phyloP scores from a whole-genome alignment of 352 stramenopile species.

The Phytophthora sp. region DNA sequence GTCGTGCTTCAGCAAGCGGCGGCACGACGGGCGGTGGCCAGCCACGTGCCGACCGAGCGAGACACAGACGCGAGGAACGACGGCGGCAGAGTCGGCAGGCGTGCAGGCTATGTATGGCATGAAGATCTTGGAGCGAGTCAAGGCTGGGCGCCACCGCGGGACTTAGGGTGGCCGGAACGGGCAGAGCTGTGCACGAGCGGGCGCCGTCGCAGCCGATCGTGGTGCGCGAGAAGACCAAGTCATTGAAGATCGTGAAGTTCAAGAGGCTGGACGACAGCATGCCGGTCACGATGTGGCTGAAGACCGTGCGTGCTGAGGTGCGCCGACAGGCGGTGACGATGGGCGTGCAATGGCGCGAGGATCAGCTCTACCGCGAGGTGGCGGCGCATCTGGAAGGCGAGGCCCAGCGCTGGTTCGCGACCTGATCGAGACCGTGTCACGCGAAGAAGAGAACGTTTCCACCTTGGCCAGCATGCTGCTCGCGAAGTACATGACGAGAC shows the following conservation, averaged over 20 bases:
- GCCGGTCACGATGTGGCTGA: conserved; percentile 12
- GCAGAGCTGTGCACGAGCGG: too few species aligned
- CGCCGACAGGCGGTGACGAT: neutral
- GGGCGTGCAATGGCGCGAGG: neutral
- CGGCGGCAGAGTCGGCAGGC: too few species aligned
- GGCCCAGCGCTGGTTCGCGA: conserved; percentile 14
- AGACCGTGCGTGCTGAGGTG: neutral
- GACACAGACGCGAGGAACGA: too few species aligned
- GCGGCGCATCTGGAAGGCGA: conserved; percentile 7
- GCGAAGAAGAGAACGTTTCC: neutral
- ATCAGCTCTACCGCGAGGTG: conserved; percentile 8
- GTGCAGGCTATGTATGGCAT: too few species aligned
- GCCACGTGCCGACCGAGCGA: too few species aligned
- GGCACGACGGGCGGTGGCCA: too few species aligned
- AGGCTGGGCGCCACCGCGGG: too few species aligned
- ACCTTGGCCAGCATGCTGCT: neutral
- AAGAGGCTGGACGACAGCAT: conserved; percentile 10
- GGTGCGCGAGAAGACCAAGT: conserved; percentile 4
- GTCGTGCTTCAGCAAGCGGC: too few species aligned
- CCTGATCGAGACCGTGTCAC: conserved; percentile 3
- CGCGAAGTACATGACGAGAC: conserved; percentile 1
- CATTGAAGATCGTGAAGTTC: conserved; percentile 12
- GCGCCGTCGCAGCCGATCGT: neutral
- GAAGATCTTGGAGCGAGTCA: too few species aligned
- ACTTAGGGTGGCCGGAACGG: too few species aligned